Percentiles rank a stretch among this genome's conserved stretches.
Conservation (phyloP, 306 rosid species). For the Cicer bijugum region DNA sequence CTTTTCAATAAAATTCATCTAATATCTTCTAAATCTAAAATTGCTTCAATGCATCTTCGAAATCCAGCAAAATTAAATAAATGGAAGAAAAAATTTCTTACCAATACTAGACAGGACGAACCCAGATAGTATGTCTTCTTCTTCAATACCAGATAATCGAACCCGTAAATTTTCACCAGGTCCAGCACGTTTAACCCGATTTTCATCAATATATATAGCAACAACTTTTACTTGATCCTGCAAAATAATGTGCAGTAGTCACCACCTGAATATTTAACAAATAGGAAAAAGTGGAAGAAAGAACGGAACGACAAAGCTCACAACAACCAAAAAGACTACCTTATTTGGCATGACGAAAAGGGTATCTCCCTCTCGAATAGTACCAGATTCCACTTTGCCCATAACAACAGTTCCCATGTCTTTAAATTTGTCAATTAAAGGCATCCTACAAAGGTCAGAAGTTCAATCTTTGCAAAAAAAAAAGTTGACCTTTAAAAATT, state of each 20-base stretch:
- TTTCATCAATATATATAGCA: slow-evolving; percentile 71
- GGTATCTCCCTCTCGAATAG: slow-evolving; percentile 77
- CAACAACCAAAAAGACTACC: slow-evolving; percentile 51
- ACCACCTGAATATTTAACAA: slow-evolving; percentile 23
- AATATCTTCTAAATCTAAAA: neutral
- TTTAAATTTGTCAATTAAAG: slow-evolving; percentile 86
- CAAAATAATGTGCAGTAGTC: slow-evolving; percentile 35
- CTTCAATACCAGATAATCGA: slow-evolving; percentile 85
- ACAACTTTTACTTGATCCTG: slow-evolving; percentile 86
- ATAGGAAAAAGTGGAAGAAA: neutral
- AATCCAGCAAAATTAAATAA: slow-evolving; percentile 6
- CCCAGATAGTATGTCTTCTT: slow-evolving; percentile 79
- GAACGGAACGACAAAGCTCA: neutral
- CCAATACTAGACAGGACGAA: slow-evolving; percentile 86
- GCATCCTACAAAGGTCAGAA: slow-evolving; percentile 71
- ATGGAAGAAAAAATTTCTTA: slow-evolving; percentile 41
- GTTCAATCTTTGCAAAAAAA: slow-evolving; percentile 18
- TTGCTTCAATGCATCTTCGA: slow-evolving; percentile 19
- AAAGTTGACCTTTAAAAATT: slow-evolving; percentile 3
- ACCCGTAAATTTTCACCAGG: slow-evolving; percentile 98
- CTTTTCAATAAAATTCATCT: neutral
- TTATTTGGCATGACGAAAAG: slow-evolving; percentile 91
- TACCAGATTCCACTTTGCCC: slow-evolving; percentile 99
- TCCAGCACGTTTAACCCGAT: slow-evolving; percentile 76
- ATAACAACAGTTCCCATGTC: slow-evolving; percentile 96